These are phyloP conservation scores for Phytophthora kernoviae DNA, from an alignment of 352 stramenopile species.

Conservation along the genomic window DNA sequence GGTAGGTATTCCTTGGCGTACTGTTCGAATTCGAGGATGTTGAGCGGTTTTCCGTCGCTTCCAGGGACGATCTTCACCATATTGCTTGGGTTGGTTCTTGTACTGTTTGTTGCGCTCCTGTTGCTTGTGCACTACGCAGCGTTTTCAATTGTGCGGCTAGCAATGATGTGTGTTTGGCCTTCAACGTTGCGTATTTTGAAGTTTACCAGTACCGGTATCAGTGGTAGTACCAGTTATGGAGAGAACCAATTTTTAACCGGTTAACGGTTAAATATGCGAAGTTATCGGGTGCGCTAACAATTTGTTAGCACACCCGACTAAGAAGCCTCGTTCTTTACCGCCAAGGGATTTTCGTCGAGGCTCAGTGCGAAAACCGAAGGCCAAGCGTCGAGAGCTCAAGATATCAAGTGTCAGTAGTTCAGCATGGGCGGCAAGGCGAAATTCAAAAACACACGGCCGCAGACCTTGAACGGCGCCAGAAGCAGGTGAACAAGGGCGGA, in stretches of 20 bases:
- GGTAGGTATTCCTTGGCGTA: slow-evolving; percentile 89
- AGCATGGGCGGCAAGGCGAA: slow-evolving; percentile 77
- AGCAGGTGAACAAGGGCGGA: slow-evolving; percentile 66
- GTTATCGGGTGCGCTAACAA: too few relatives aligned
- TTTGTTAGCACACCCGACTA: too few relatives aligned
- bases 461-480: slow-evolving; percentile 52
- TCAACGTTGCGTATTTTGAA: too few relatives aligned
- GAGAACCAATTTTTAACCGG: too few relatives aligned
- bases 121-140: slow-evolving; percentile 5
- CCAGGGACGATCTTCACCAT: slow-evolving; percentile 76
- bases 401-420: slow-evolving; percentile 4
- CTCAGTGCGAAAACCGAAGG: slow-evolving; percentile 27
- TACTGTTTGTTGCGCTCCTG: background rate
- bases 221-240: too few relatives aligned
- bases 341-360: background rate
- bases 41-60: slow-evolving; percentile 80
- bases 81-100: slow-evolving; percentile 1
- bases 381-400: slow-evolving; percentile 1
- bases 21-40: slow-evolving; percentile 91
- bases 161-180: background rate
- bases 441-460: slow-evolving; percentile 81
- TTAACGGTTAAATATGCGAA: too few relatives aligned
- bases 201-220: too few relatives aligned
- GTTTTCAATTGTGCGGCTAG: slow-evolving; percentile 12
- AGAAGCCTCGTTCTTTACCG: slow-evolving; percentile 28